A percentile compares a stretch with the other conserved stretches of the same genome.
Evolutionary conservation across 169 alveolate genomes (phyloP).

Genomic region (Eimeria necatrix): DNA sequence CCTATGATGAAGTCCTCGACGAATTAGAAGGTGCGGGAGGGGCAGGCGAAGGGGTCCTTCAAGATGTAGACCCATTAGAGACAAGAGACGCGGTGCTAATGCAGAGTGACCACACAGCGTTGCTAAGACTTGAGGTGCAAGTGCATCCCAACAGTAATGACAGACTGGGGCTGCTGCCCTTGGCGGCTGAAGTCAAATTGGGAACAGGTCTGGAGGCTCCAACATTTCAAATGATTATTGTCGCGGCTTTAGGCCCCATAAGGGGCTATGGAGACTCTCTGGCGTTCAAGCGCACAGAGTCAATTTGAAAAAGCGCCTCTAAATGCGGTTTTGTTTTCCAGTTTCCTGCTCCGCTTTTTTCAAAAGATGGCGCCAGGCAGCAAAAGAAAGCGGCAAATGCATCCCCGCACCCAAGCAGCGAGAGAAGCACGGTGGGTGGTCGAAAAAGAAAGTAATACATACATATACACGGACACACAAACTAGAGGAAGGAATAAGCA

Average conservation of each 20-base stretch:
- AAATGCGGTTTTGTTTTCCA: too few relatives aligned
- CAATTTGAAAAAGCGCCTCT: too few relatives aligned
- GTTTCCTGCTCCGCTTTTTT: too few relatives aligned
- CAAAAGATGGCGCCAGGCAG: too few relatives aligned
- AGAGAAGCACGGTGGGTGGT: too few relatives aligned
- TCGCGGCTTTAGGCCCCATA: background rate
- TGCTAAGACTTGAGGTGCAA: conserved; percentile 32
- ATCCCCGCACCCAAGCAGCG: too few relatives aligned
- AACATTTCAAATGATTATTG: background rate
- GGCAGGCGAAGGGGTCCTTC: background rate
- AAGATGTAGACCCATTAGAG: background rate
- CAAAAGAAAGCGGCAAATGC: too few relatives aligned
- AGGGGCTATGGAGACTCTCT: too few relatives aligned
- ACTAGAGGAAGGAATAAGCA: too few relatives aligned
- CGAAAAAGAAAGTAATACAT: too few relatives aligned
- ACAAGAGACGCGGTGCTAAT: conserved; percentile 10
- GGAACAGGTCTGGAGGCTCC: background rate
- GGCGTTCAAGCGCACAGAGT: too few relatives aligned
- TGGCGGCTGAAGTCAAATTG: background rate
- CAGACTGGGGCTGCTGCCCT: background rate
- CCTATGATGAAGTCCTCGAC: conserved; percentile 67
- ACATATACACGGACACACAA: too few relatives aligned
- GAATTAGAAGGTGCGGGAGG: background rate
- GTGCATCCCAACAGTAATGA: conserved; percentile 23
- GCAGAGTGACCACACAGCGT: background rate